Base-by-base conservation (phyloP, 768 basidiomycete species). In the Scleroderma bovista region DNA sequence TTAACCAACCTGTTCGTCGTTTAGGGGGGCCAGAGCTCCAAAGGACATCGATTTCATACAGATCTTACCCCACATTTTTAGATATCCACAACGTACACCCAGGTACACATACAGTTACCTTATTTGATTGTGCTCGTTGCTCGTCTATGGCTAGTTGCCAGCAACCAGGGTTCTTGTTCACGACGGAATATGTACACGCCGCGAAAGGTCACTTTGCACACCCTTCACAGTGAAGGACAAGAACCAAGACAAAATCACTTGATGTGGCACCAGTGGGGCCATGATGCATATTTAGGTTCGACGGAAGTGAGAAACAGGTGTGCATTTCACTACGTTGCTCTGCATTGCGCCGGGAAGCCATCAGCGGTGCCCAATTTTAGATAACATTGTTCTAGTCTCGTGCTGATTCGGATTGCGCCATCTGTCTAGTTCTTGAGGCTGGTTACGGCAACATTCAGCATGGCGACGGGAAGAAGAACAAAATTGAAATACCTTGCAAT, bases 401-500 rank as follows among this genome's bases (percentile, higher is more conserved):
- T 29, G 26, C 23, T 5, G 11, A 16, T 13, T 20, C 16, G 19
- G 32, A 9, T 17, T 45, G 10, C 32, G 29, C 43, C 43, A 42
- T 23, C 3, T 42, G 15, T 22, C 24, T 50, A 44, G 24, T 61
- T 48, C 52, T 58, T 60, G 29, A 62, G 42, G 40, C 63, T 65
- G 26, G 9, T 29, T 39, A 23, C 17, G 33, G n/a, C 31, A 6
- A 2, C n/a, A 32, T 45, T 22, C 17, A 16, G 16, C 17, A 55
- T 32, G 13, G 24, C 15, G 8, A 48, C 1, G 22, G 8, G 12
- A 37, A 32, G 13, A 23, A 26, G 38, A n/a, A 19, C 29, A 51
- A 6, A 3, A 19, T 11, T 17, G 2, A 19, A 9, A 57, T 58
- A 84, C 85, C 83, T 85, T 12, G 84, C 90, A 66, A 93, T 86